A percentile compares a stretch with the other conserved stretches of the same genome.
These are phyloP conservation scores for Neobulgaria alba DNA, from an alignment of 2,329 filamentous ascomycete genomes.

Conservation along the genomic window DNA sequence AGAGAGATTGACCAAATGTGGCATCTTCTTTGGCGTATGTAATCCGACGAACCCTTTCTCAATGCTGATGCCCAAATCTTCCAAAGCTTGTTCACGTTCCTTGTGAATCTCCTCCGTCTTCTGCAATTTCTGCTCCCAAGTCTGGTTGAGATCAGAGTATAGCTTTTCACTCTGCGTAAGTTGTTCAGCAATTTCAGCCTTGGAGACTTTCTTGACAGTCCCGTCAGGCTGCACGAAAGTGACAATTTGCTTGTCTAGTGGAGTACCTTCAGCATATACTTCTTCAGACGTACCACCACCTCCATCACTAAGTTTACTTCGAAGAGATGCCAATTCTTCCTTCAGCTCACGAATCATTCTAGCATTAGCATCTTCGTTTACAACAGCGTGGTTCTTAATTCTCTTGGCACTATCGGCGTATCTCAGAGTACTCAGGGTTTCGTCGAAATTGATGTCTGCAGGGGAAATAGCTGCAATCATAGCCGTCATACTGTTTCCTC, in stretches of 20 bases:
- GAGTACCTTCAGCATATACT: slow-evolving; percentile 85
- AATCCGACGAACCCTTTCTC: slow-evolving; percentile 96
- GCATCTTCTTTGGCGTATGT: slow-evolving; percentile 97
- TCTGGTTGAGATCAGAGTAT: slow-evolving; percentile 92
- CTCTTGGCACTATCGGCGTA: slow-evolving; percentile 97
- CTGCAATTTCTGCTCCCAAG: slow-evolving; percentile 92
- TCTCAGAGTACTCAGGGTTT: slow-evolving; percentile 88
- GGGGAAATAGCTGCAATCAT: slow-evolving; percentile 99
- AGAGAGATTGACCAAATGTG: slow-evolving; percentile 96
- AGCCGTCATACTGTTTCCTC: slow-evolving; percentile 97
- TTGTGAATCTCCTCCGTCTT: slow-evolving; percentile 98
- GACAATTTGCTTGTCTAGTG: slow-evolving; percentile 90
- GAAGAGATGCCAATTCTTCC: slow-evolving; percentile 78
- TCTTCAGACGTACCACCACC: slow-evolving; percentile 57
- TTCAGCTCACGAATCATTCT: slow-evolving; percentile 98
- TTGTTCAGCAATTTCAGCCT: slow-evolving; percentile 96
- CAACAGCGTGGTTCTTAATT: slow-evolving; percentile 99
- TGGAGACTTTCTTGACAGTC: slow-evolving; percentile 86
- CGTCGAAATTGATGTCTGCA: slow-evolving; percentile 97
- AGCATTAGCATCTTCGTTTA: slow-evolving; percentile 98
- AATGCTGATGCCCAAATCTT: slow-evolving; percentile 96
- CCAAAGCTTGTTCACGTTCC: slow-evolving; percentile 86
- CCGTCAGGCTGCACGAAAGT: slow-evolving; percentile 85
- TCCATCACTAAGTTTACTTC: slow-evolving; percentile 69
- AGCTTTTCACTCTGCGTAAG: slow-evolving; percentile 94